phyloP scores from a whole-genome alignment of 495 filamentous ascomycete genomes.

The Penicillium steckii region DNA sequence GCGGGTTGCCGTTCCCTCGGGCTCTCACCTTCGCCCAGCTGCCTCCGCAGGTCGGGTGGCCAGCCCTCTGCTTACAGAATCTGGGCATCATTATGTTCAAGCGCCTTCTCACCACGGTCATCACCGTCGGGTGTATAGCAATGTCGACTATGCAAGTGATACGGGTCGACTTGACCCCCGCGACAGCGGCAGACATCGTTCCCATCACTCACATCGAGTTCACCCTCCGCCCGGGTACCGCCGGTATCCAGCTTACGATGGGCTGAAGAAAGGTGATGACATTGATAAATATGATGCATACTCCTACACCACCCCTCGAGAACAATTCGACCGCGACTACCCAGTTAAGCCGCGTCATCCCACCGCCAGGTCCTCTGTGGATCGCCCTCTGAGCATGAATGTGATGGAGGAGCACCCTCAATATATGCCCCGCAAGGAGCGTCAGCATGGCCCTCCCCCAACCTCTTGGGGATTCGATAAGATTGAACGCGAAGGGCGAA shows the following conservation, averaged over 20 bases:
- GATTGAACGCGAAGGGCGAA: constrained; percentile 39
- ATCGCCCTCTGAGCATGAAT: constrained; percentile 64
- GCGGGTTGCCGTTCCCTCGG: constrained; percentile 24
- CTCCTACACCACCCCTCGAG: constrained; percentile 69
- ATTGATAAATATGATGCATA: constrained; percentile 61
- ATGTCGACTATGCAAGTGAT: constrained; percentile 43
- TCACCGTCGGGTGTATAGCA: constrained; percentile 34
- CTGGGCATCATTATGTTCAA: constrained; percentile 31
- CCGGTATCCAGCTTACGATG: constrained; percentile 32
- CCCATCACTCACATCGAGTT: constrained; percentile 17
- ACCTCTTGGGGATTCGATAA: constrained; percentile 63
- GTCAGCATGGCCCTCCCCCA: constrained; percentile 54
- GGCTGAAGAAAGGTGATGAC: constrained; percentile 52
- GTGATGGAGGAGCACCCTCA: constrained; percentile 57
- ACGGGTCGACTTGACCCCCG: constrained; percentile 26
- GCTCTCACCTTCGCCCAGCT: constrained; percentile 30
- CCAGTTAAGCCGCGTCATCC: constrained; percentile 45
- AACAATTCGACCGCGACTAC: constrained; percentile 67
- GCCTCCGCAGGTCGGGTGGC: constrained; percentile 24
- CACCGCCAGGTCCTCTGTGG: constrained; percentile 47
- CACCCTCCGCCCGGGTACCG: constrained; percentile 22
- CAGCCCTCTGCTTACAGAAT: constrained; percentile 31
- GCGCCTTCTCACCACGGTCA: constrained; percentile 24
- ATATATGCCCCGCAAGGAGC: constrained; percentile 42
- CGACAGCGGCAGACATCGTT: constrained; percentile 13